A percentile compares a stretch with the other conserved stretches of the same genome.
Conservation (phyloP, 768 basidiomycete genomes). For the Rickenella mellea region DNA sequence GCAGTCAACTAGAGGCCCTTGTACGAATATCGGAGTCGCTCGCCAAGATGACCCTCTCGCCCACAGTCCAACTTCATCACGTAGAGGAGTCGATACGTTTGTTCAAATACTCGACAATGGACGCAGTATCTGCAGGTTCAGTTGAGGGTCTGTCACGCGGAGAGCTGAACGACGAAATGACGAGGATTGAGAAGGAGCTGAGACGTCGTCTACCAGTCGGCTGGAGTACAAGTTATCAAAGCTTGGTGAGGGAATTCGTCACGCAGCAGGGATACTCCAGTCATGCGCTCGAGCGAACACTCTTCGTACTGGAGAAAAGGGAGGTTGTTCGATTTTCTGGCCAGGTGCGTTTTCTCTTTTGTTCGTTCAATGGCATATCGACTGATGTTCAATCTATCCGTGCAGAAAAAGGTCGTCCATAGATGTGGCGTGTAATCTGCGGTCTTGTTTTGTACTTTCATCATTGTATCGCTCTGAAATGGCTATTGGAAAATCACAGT, state of each 20-base stretch:
- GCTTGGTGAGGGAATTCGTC: slow-evolving; percentile 87
- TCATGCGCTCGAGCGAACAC: slow-evolving; percentile 83
- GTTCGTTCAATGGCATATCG: slow-evolving; percentile 2
- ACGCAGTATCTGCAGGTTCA: slow-evolving; percentile 91
- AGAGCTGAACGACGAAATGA: slow-evolving; percentile 90
- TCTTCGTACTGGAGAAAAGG: slow-evolving; percentile 90
- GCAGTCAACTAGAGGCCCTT: slow-evolving; percentile 91
- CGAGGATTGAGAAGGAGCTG: slow-evolving; percentile 80
- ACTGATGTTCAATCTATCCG: slow-evolving; percentile 4
- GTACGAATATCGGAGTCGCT: slow-evolving; percentile 97
- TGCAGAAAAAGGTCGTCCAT: slow-evolving; percentile 49
- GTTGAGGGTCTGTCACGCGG: slow-evolving; percentile 87
- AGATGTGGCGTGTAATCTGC: slow-evolving; percentile 21
- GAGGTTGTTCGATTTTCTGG: slow-evolving; percentile 89
- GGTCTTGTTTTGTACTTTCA: slow-evolving; percentile 7
- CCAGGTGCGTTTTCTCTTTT: slow-evolving; percentile 27
- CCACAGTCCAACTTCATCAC: slow-evolving; percentile 82
- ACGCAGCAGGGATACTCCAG: slow-evolving; percentile 83
- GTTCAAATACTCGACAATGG: slow-evolving; percentile 99
- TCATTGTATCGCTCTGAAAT: not conserved
- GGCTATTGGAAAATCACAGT: not conserved
- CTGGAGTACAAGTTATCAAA: slow-evolving; percentile 96
- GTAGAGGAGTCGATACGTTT: slow-evolving; percentile 97
- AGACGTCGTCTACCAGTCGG: slow-evolving; percentile 79
- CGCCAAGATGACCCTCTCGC: slow-evolving; percentile 85